Conservation (phyloP, 1,139 yeast genomes). For the Taphrina pruni region DNA sequence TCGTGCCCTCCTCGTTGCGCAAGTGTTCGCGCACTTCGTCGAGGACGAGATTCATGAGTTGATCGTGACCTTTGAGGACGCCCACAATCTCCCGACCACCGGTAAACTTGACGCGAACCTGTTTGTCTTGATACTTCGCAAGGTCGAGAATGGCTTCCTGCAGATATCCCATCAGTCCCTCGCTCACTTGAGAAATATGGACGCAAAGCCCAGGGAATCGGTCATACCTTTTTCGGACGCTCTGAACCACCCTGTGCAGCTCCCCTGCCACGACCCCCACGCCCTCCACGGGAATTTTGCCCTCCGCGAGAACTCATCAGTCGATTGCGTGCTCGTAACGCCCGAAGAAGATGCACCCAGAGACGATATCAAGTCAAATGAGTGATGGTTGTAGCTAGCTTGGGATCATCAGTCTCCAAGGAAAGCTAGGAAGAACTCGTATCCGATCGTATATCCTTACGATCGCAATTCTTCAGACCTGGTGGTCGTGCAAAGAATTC, state of each 20-base stretch:
- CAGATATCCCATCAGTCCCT: no score
- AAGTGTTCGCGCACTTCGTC: conserved; percentile 78
- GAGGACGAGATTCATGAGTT: conserved; percentile 87
- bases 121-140: conserved; percentile 73
- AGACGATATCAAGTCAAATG: no score
- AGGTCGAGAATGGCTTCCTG: conserved; percentile 88
- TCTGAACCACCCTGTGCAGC: conserved; percentile 27
- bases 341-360: no score
- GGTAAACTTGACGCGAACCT: conserved; percentile 76
- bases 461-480: neutral
- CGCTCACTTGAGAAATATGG: neutral
- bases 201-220: neutral
- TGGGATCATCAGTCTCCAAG: neutral
- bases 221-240: conserved; percentile 36
- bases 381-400: neutral
- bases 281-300: conserved; percentile 29
- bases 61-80: conserved; percentile 83
- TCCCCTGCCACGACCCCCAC: conserved; percentile 64
- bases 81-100: conserved; percentile 90
- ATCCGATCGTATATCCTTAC: neutral
- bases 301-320: conserved; percentile 26
- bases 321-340: no score
- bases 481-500: no score
- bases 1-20: conserved; percentile 66
- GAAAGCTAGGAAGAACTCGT: conserved; percentile 2